Evolutionary conservation across 352 stramenopile species (phyloP), one percentile per base, ranked within the genome.

Genomic region (Pythium rishiriense): DNA sequence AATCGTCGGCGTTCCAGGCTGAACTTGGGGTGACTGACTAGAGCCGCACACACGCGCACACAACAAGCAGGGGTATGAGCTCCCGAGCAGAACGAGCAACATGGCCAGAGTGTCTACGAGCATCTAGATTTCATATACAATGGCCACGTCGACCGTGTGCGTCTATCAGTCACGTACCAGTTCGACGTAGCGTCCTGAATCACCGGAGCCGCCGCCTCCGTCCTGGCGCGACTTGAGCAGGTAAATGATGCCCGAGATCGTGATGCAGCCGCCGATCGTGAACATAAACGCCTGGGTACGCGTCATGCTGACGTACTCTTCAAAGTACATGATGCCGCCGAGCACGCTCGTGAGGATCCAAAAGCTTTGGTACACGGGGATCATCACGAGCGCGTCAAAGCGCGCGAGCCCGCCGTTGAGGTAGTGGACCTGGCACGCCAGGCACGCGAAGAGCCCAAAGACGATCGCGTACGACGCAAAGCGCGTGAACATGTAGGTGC

Each of bases 241-340:
- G 43, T 89, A 81, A 29, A 90, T 68, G 61, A 94, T 94, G 12
- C 85, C 85, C 14, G 70, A 64, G 64, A 94, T 94, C n/a, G 85
- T 94, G 39, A 94, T 60, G 28, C 81, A 66, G 19, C 82, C 83
- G 22, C 85, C 85, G 61, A 90, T 59, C 4, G 85, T 88, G 68
- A 94, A 94, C 81, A 94, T 92, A 56, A 79, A 66, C 76, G 85
- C 83, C 53, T 91, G 81, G n/a, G 69, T 74, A 4, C 70, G 66
- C 35, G 85, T 91, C 85, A 94, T 94, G 70, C 64, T 89, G 46
- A 90, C 78, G 66, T 94, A 94, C 71, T 97, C 91, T 69, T 96
- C 84, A 69, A 97, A 97, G 73, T 97, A 97, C 75, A 97, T 91
- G 70, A 97, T 91, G 15, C 90, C 91, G 21, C 91, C 90, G n/a